Evolutionary conservation across 331 rosid genomes (phyloP).

Genomic region (Phaseolus coccineus): DNA sequence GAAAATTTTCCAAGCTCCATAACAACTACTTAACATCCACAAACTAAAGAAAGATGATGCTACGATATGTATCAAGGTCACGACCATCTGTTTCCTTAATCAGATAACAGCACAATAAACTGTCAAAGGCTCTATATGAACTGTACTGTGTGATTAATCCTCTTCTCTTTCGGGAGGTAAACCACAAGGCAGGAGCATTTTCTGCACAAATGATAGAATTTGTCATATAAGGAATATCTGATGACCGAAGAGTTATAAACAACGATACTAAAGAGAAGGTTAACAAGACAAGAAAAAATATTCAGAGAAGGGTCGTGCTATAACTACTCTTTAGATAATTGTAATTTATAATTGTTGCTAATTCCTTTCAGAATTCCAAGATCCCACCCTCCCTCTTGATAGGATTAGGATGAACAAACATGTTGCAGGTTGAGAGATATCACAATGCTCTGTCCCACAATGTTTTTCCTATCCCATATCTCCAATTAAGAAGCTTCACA

Average conservation of each 20-base stretch:
- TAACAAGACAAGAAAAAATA: background rate
- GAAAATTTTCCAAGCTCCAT: background rate
- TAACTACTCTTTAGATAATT: background rate
- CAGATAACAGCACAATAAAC: slow-evolving; percentile 26
- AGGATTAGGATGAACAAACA: no score
- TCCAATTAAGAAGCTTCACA: background rate
- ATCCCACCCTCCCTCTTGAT: no score
- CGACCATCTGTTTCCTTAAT: slow-evolving; percentile 37
- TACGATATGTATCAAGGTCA: slow-evolving; percentile 39
- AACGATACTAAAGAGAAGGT: background rate
- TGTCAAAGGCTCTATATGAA: slow-evolving; percentile 17
- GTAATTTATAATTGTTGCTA: background rate
- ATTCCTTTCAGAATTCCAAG: no score
- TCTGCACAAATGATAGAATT: slow-evolving; percentile 54
- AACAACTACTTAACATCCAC: slow-evolving; percentile 25
- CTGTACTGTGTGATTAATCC: slow-evolving; percentile 51
- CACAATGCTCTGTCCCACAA: no score
- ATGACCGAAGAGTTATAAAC: background rate
- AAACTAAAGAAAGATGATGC: slow-evolving; percentile 15
- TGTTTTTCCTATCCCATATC: no score
- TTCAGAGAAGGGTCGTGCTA: background rate
- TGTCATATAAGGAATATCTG: background rate
- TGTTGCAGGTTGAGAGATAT: no score
- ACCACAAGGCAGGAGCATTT: slow-evolving; percentile 95
- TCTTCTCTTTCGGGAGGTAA: slow-evolving; percentile 95